phyloP scores from a whole-genome alignment of 176 grass and related monocot species.

The Saccharum spontaneum region DNA sequence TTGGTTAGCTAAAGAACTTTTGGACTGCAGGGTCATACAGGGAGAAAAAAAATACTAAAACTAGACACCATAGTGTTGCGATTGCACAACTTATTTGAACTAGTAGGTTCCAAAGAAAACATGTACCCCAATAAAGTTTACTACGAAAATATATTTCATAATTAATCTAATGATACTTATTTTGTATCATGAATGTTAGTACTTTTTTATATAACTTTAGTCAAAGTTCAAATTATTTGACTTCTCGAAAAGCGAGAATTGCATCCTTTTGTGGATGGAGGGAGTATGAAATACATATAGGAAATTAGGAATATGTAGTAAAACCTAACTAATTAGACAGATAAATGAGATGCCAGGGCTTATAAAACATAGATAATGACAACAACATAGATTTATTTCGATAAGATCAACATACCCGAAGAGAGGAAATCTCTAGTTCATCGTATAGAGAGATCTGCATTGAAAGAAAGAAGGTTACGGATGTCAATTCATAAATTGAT shows the following conservation, averaged over 20 bases:
- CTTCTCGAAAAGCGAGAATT: too few relatives aligned
- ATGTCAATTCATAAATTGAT: background rate
- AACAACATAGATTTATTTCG: background rate
- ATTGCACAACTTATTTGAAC: background rate
- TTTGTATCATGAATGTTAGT: too few relatives aligned
- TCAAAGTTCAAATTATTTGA: too few relatives aligned
- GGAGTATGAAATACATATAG: background rate
- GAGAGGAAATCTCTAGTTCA: conserved; percentile 88
- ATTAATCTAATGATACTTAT: too few relatives aligned
- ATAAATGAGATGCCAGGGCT: background rate
- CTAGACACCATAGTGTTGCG: background rate
- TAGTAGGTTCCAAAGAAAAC: background rate
- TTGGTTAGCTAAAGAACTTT: background rate
- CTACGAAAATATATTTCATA: too few relatives aligned
- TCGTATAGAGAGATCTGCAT: conserved; percentile 43
- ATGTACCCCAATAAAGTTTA: background rate
- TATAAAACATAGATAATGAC: background rate
- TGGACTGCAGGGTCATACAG: background rate
- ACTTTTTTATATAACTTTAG: too few relatives aligned
- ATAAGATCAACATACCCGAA: conserved; percentile 53
- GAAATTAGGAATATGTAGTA: conserved; percentile 11
- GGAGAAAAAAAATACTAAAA: background rate
- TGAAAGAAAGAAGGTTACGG: background rate
- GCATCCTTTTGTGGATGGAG: too few relatives aligned
- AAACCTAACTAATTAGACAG: background rate